These are phyloP conservation scores for Hanseniaspora taiwanica DNA, from an alignment of 805 yeast species.

Conservation along the genomic window DNA sequence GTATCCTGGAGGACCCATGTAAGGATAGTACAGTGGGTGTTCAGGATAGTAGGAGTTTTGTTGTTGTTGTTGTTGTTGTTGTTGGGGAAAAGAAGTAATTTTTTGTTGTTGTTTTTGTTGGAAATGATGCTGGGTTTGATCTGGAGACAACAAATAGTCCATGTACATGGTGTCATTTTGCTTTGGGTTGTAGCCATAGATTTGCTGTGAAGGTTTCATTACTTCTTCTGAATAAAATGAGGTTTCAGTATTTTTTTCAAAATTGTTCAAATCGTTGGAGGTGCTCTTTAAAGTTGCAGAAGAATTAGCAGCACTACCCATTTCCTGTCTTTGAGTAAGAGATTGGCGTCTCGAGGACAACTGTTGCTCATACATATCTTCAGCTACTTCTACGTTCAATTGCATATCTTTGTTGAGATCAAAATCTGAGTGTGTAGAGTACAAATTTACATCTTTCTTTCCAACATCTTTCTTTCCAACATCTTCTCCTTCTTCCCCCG, in stretches of 20 bases:
- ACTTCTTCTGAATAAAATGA: not conserved
- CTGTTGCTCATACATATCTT: not conserved
- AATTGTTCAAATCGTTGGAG: not conserved
- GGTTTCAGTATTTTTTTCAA: not conserved
- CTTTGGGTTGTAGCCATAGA: not conserved
- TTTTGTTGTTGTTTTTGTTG: slow-evolving; percentile 4
- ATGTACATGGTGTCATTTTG: not conserved
- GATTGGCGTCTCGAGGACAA: no score
- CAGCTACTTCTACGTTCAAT: not conserved
- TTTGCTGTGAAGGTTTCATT: not conserved
- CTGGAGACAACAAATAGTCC: slow-evolving; percentile 1
- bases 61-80: not conserved
- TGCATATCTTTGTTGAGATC: not conserved
- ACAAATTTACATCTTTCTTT: not conserved
- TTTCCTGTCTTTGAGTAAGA: no score
- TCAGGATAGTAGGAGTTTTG: not conserved
- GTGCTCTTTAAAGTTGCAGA: not conserved
- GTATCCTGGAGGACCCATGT: not conserved
- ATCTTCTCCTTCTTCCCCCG: not conserved
- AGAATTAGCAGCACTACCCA: not conserved
- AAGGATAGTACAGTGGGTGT: not conserved
- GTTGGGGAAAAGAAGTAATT: not conserved
- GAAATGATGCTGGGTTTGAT: slow-evolving; percentile 1
- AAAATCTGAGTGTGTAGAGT: not conserved
- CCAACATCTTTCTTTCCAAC: not conserved